Evolutionary conservation across 805 yeast genomes (phyloP), one percentile per base, ranked within the genome.

Genomic region (Nakazawaea anatomiae): DNA sequence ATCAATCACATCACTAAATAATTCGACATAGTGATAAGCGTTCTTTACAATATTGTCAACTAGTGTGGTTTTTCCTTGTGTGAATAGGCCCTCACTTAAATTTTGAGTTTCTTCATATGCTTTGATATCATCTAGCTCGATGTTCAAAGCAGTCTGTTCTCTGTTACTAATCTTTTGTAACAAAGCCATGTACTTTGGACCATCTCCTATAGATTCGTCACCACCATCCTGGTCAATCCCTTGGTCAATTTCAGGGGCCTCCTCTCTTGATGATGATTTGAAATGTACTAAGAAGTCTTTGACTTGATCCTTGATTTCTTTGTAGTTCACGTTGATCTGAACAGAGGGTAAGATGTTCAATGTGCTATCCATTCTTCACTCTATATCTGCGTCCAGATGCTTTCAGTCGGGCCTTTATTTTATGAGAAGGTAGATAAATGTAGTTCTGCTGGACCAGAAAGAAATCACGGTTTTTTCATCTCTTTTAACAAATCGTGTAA

Each of bases 111-210:
- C 76, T 60, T 88, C 94, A 66, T 77, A 94, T 41, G 74, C 72
- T 57, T 80, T 79, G 52, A 94, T 70, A 67, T 94, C 99, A 65
- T 94, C 96, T 47, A 94, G 74, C 54, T 89, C 96, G 44, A 94
- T 75, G 50, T 72, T 73, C 25, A 94, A 60, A 1, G 89, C 80
- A 34, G 86, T 73, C 31, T 74, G 55, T 57, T 91, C 90, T 61
- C 99, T 80, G 66, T 95, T 89, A 53, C 97, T 90, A 34, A 94
- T 77, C 57, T 81, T 72, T 62, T 89, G 96, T 44, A 94, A 71
- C 5, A 86, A 57, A 34, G 71, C 72, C 82, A 86, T 71, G 69
- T 94, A 94, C 66, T 94, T 94, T 28, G 86, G 83, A 35, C 84
- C 85, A 38, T 53, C 52, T 10, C 66, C 66, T 14, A 58, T 40